Percentiles rank a stretch among this genome's conserved stretches.
These are phyloP conservation scores for Colletotrichum abscissum DNA, from an alignment of 2,329 filamentous ascomycete genomes.

Conservation along the genomic window DNA sequence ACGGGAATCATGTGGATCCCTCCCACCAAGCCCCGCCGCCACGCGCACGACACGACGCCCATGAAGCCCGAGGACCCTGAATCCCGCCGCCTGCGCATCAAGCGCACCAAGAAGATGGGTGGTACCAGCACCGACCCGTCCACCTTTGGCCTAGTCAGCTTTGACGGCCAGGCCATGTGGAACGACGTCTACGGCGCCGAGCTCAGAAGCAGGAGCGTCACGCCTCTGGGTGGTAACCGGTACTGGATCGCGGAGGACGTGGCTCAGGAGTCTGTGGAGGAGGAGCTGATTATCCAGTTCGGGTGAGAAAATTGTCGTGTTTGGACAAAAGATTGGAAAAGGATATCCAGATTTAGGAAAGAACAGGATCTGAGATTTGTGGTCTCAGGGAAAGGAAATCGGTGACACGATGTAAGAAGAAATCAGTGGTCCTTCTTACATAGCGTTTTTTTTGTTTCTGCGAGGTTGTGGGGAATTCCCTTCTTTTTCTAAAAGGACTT, in stretches of 20 bases:
- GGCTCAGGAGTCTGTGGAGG: background rate
- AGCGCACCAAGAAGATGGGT: background rate
- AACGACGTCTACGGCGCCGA: constrained; percentile 23
- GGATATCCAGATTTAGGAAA: background rate
- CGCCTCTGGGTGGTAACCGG: constrained; percentile 14
- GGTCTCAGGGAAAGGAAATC: background rate
- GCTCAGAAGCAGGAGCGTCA: background rate
- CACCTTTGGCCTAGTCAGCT: constrained; percentile 20
- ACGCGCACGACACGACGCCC: constrained; percentile 6
- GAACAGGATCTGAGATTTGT: background rate
- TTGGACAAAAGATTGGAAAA: background rate
- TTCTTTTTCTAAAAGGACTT: background rate
- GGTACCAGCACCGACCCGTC: constrained; percentile 24
- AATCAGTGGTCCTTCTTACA: background rate
- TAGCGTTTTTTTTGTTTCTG: background rate
- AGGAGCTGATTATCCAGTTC: constrained; percentile 12
- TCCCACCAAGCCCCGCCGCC: background rate
- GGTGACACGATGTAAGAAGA: background rate
- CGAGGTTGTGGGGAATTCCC: background rate
- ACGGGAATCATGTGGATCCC: constrained; percentile 22
- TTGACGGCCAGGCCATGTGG: constrained; percentile 29
- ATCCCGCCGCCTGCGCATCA: constrained; percentile 15
- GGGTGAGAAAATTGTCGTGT: background rate
- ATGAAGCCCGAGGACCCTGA: constrained; percentile 25
- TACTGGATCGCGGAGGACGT: constrained; percentile 23